phyloP scores from a whole-genome alignment of 139 green algal genomes.

The Pseudopediastrum boryanum region DNA sequence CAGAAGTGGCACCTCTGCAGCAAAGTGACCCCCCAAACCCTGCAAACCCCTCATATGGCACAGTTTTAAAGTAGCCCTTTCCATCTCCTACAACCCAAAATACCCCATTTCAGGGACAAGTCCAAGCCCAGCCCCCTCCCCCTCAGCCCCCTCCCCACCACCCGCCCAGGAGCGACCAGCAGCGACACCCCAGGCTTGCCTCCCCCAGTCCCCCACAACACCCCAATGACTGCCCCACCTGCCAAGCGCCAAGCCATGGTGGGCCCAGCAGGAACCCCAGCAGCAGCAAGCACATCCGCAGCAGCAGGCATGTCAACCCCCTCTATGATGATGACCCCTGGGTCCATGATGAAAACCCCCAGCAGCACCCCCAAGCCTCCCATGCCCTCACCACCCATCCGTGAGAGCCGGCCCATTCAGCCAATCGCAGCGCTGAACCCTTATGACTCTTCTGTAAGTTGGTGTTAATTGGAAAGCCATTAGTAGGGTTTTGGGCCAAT shows the following conservation, averaged over 20 bases:
- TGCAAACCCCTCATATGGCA: too few species aligned
- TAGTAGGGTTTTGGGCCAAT: too few species aligned
- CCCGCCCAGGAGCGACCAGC: too few species aligned
- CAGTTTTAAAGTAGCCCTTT: too few species aligned
- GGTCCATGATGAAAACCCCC: too few species aligned
- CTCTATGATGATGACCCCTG: too few species aligned
- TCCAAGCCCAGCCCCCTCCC: background rate
- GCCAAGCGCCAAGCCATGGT: background rate
- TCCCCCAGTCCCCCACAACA: too few species aligned
- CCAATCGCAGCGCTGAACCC: slow-evolving; percentile 72
- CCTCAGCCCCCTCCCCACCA: background rate
- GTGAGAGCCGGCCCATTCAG: too few species aligned
- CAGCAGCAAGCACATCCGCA: background rate
- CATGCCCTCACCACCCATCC: background rate
- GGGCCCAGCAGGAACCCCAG: background rate
- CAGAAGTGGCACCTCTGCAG: background rate
- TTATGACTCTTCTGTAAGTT: slow-evolving; percentile 56
- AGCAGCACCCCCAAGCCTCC: background rate
- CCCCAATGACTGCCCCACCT: too few species aligned
- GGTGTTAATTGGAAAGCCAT: background rate
- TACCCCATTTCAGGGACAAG: background rate
- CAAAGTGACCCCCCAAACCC: background rate
- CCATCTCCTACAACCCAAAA: background rate
- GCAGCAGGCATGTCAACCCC: too few species aligned
- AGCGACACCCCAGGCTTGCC: too few species aligned